Base-by-base conservation (phyloP, 495 filamentous ascomycete genomes). In the Aspergillus nanangensis region DNA sequence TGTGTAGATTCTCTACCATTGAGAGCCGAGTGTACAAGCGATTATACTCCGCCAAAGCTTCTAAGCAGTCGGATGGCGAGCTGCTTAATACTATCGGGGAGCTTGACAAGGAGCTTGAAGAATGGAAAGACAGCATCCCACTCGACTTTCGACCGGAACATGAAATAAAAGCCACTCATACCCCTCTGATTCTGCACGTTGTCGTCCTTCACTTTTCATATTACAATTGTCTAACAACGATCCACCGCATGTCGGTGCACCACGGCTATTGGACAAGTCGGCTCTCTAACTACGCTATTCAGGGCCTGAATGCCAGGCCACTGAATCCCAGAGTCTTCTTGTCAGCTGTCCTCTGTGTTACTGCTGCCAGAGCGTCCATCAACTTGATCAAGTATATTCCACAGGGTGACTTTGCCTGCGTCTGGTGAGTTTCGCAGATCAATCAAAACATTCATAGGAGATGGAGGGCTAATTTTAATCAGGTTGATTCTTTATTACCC, bases 221-320 rank as follows among this genome's bases (percentile, higher is more conserved):
- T 67, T 96, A 98, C 72, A 98, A 97, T 61, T 94, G 89, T 55
- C 74, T 98, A 44, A 96, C 91, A 11, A 98, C 93, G 1, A 96
- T 98, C 43, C 93, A 98, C 67, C 88, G 93, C 18, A 97, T 97
- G 93, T 94, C 89, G 4, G 83, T 96, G 40, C 93, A 98, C 62
- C 94, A 97, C 60, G 93, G 93, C 2, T 96, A 95, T 70, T 98
- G 93, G 93, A 96, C 91, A 7, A 96, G 87, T 56, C 81, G 93
- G 33, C 72, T 97, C 18, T 95, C 91, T 21, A 92, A 97, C 54
- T 98, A 89, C 62, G 93, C 93, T 2, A 91, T 97, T 33, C 87
- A 93, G 55, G 93, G 93, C 5, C 66, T 96, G 29, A 97, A 96
- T 65, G 85, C 90, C 4, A 76, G 83, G 50, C 90, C 93, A 3